Percentiles rank a stretch among this genome's conserved stretches.
These are phyloP conservation scores for Aspergillus sp. DNA, from an alignment of 2,329 filamentous ascomycete species.

Conservation along the genomic window DNA sequence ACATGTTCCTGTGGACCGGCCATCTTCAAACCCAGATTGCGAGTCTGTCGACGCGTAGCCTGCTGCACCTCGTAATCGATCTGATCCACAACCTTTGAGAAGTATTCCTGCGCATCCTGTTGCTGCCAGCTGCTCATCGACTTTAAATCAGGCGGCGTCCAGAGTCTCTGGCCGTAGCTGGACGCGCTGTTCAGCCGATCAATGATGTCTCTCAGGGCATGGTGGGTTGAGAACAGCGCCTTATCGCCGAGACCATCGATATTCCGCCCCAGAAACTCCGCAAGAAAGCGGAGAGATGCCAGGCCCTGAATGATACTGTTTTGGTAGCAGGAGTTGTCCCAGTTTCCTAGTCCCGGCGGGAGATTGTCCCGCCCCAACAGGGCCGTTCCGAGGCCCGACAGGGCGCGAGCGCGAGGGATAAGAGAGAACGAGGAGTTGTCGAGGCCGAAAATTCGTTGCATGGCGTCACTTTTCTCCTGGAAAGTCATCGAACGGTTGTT, in stretches of 20 bases:
- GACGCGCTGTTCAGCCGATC: slow-evolving; percentile 65
- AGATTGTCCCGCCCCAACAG: slow-evolving; percentile 35
- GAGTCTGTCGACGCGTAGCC: slow-evolving; percentile 45
- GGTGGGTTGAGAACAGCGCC: slow-evolving; percentile 46
- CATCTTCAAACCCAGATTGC: slow-evolving; percentile 43
- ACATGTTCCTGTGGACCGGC: slow-evolving; percentile 34
- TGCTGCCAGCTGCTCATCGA: slow-evolving; percentile 95
- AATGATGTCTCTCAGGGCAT: slow-evolving; percentile 64
- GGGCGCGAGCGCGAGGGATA: slow-evolving; percentile 54
- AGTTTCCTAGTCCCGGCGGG: slow-evolving; percentile 74
- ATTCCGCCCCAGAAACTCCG: slow-evolving; percentile 60
- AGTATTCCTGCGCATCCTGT: slow-evolving; percentile 97
- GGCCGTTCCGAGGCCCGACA: slow-evolving; percentile 54
- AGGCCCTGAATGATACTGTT: slow-evolving; percentile 91
- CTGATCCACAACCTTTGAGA: slow-evolving; percentile 81
- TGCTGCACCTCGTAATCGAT: slow-evolving; percentile 73
- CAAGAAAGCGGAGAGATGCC: slow-evolving; percentile 70
- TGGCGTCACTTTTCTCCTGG: slow-evolving; percentile 61
- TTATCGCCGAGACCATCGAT: slow-evolving; percentile 36
- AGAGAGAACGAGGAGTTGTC: slow-evolving; percentile 60
- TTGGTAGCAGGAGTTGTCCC: slow-evolving; percentile 95
- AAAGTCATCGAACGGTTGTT: slow-evolving; percentile 35
- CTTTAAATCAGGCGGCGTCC: slow-evolving; percentile 79
- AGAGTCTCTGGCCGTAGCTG: slow-evolving; percentile 74
- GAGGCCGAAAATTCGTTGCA: slow-evolving; percentile 63